A percentile compares a stretch with the other conserved stretches of the same genome.
phyloP scores from a whole-genome alignment of 2,329 filamentous ascomycete genomes.

The Penicillium glabrum region DNA sequence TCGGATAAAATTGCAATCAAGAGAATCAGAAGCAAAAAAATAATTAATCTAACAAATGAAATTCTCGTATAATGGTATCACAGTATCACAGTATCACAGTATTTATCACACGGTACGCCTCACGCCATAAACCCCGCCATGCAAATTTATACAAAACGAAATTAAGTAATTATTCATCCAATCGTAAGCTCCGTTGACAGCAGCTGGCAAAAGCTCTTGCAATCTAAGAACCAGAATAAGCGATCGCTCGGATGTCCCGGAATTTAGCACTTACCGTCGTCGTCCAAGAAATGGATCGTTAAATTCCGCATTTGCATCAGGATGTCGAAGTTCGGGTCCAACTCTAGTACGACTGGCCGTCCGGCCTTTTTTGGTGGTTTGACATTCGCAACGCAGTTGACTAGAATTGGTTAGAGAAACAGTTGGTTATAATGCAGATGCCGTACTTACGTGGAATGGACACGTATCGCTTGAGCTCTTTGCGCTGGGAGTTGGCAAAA shows the following conservation, averaged over 20 bases:
- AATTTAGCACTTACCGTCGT: constrained; percentile 31
- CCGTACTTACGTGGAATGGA: constrained; percentile 36
- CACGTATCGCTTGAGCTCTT: constrained; percentile 41
- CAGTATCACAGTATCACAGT: constrained; percentile 13
- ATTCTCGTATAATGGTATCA: not conserved
- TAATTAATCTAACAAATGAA: not conserved
- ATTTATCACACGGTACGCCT: constrained; percentile 6
- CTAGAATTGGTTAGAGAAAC: constrained; percentile 13
- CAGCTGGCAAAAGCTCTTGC: constrained; percentile 32
- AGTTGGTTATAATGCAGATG: too few species aligned
- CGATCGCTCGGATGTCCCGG: not conserved
- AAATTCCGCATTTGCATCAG: constrained; percentile 40
- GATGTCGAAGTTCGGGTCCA: constrained; percentile 43
- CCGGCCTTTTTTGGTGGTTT: constrained; percentile 41
- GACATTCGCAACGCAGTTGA: constrained; percentile 41
- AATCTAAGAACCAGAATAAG: constrained; percentile 26
- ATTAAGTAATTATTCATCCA: constrained; percentile 16
- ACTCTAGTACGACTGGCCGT: constrained; percentile 36
- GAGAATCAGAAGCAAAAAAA: not conserved
- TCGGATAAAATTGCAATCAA: not conserved
- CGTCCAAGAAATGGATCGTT: constrained; percentile 40
- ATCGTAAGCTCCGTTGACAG: constrained; percentile 26
- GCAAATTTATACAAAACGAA: constrained; percentile 10
- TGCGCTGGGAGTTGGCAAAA: constrained; percentile 45
- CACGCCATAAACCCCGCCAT: constrained; percentile 18